phyloP scores from a whole-genome alignment of 2,329 filamentous ascomycete genomes.

The Sporothrix pallida region DNA sequence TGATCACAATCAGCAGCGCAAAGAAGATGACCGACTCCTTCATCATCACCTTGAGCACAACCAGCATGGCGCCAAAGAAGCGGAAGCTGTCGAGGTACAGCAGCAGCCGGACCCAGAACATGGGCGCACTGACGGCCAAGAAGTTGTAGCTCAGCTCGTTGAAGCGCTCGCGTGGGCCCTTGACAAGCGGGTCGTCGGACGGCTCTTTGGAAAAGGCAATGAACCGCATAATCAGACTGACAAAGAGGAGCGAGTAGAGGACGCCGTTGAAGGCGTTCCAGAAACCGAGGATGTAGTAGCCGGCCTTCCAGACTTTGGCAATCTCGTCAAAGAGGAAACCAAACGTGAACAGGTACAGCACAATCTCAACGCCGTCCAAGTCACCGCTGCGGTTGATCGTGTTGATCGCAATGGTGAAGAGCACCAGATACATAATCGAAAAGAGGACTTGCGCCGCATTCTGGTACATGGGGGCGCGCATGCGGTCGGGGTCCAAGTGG shows the following conservation, averaged over 20 bases:
- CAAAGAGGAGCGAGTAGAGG: constrained; percentile 77
- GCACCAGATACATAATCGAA: constrained; percentile 78
- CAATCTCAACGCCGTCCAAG: constrained; percentile 79
- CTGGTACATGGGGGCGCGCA: constrained; percentile 91
- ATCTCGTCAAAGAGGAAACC: constrained; percentile 89
- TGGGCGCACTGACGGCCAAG: constrained; percentile 86
- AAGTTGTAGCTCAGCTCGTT: constrained; percentile 93
- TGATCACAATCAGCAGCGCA: constrained; percentile 80
- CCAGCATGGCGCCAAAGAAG: constrained; percentile 98
- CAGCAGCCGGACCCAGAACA: constrained; percentile 95
- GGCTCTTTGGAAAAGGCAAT: constrained; percentile 70
- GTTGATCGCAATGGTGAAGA: constrained; percentile 93
- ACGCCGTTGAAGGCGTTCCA: constrained; percentile 95
- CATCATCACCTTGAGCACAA: constrained; percentile 95
- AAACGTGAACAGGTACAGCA: constrained; percentile 89
- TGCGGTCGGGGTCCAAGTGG: constrained; percentile 92
- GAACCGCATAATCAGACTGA: constrained; percentile 79
- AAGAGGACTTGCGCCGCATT: constrained; percentile 87
- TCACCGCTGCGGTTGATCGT: constrained; percentile 86
- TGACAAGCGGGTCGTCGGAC: constrained; percentile 43
- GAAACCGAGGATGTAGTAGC: constrained; percentile 87
- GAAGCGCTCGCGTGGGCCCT: constrained; percentile 62
- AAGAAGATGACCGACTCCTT: constrained; percentile 96
- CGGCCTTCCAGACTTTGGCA: constrained; percentile 92
- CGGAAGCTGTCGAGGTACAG: constrained; percentile 92